Conservation (phyloP, 108 stramenopile species). For the Chaetoceros tenuissimus region DNA sequence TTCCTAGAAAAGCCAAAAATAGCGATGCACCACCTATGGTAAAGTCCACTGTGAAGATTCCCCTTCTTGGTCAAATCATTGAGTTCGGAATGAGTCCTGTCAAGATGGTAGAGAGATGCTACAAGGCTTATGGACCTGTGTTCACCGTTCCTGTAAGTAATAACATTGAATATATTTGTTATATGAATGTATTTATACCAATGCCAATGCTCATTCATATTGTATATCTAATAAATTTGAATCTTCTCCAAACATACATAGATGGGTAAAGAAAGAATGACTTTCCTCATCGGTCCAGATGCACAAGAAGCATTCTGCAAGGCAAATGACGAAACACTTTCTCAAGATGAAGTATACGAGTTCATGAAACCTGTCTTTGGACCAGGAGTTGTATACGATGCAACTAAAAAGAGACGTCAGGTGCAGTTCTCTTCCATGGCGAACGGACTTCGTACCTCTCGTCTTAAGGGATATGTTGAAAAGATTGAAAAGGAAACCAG, state of each 20-base stretch:
- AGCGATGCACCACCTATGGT: slow-evolving; percentile 63
- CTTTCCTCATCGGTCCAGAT: slow-evolving; percentile 96
- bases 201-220: not conserved
- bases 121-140: slow-evolving; percentile 79
- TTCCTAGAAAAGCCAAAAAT: not conserved
- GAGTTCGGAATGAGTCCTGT: slow-evolving; percentile 88
- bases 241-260: slow-evolving; percentile 8
- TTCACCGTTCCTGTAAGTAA: slow-evolving; percentile 87
- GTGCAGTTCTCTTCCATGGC: slow-evolving; percentile 96
- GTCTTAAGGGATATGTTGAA: slow-evolving; percentile 91
- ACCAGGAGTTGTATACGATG: slow-evolving; percentile 91
- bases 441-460: slow-evolving; percentile 76
- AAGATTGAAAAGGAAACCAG: slow-evolving; percentile 93
- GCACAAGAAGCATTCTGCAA: slow-evolving; percentile 95
- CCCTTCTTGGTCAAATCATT: slow-evolving; percentile 70
- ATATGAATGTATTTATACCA: not conserved
- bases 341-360: slow-evolving; percentile 92
- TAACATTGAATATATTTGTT: not conserved
- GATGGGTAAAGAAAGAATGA: slow-evolving; percentile 87
- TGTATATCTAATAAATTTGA: not conserved
- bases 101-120: slow-evolving; percentile 81
- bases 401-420: slow-evolving; percentile 88
- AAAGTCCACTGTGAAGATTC: slow-evolving; percentile 42
- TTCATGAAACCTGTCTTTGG: slow-evolving; percentile 99
- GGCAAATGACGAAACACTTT: slow-evolving; percentile 82